Percentiles rank a stretch among this genome's conserved stretches.
phyloP scores from a whole-genome alignment of 352 stramenopile species.

The Phytophthora crassamura region DNA sequence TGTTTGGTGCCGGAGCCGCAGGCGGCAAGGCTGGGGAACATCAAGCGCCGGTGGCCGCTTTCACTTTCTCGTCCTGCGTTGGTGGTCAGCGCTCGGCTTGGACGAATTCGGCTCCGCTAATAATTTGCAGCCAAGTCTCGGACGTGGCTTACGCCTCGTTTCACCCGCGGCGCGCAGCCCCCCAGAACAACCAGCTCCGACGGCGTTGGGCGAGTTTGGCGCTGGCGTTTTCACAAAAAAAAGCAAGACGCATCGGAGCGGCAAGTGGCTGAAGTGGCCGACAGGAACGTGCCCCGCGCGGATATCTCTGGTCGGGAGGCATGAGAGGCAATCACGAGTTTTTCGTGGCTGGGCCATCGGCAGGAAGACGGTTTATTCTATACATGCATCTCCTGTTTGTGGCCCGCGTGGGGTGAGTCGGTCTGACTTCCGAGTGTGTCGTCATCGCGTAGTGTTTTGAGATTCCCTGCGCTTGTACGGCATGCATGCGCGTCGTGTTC shows the following conservation, averaged over 20 bases:
- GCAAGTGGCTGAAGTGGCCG: slow-evolving; percentile 6
- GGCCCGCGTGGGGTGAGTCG: too few relatives aligned
- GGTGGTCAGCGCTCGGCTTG: slow-evolving; percentile 14
- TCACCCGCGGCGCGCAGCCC: slow-evolving; percentile 1
- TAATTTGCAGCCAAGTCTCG: slow-evolving; percentile 8
- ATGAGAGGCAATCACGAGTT: not conserved
- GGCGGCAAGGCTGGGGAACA: not conserved
- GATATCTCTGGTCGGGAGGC: not conserved
- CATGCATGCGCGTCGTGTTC: too few relatives aligned
- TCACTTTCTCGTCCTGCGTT: not conserved
- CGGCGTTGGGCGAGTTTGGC: slow-evolving; percentile 1
- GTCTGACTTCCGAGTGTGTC: too few relatives aligned
- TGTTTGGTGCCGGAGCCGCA: slow-evolving; percentile 2
- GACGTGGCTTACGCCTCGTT: slow-evolving; percentile 7
- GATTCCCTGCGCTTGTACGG: too few relatives aligned
- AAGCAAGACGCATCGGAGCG: slow-evolving; percentile 2
- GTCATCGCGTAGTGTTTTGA: too few relatives aligned
- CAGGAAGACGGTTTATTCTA: too few relatives aligned
- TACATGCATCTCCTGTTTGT: too few relatives aligned
- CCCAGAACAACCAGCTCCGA: slow-evolving; percentile 10
- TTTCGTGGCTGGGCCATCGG: too few relatives aligned
- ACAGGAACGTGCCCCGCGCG: too few relatives aligned
- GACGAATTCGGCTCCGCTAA: slow-evolving; percentile 10
- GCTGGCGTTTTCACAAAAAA: not conserved
- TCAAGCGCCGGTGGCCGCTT: slow-evolving; percentile 3